phyloP scores from a whole-genome alignment of 2,329 filamentous ascomycete species.

The Neonectria sp. region DNA sequence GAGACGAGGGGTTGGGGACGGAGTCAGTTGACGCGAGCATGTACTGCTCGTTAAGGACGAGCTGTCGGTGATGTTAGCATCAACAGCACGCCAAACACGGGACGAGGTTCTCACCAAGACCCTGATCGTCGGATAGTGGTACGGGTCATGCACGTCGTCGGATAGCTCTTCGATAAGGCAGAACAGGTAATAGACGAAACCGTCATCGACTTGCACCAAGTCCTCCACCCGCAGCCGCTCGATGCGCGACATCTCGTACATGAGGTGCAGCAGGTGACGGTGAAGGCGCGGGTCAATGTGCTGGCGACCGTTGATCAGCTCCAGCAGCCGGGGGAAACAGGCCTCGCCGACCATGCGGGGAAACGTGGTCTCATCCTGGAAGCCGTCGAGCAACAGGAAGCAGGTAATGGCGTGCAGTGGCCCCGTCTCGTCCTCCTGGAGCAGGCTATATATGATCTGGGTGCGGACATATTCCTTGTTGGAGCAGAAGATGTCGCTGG shows the following conservation, averaged over 20 bases:
- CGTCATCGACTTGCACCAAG: constrained; percentile 82
- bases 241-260: constrained; percentile 97
- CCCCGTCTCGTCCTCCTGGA: constrained; percentile 88
- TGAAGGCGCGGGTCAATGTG: constrained; percentile 81
- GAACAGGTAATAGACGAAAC: constrained; percentile 87
- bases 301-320: constrained; percentile 79
- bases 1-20: constrained; percentile 55
- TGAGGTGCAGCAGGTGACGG: constrained; percentile 84
- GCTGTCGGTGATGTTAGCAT: constrained; percentile 62
- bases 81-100: background rate
- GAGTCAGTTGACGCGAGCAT: constrained; percentile 82
- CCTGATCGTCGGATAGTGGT: constrained; percentile 95
- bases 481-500: constrained; percentile 79
- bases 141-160: constrained; percentile 90
- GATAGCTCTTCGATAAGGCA: constrained; percentile 90
- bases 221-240: constrained; percentile 85
- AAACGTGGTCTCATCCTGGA: constrained; percentile 82
- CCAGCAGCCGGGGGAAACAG: constrained; percentile 86
- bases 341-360: constrained; percentile 90
- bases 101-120: constrained; percentile 78
- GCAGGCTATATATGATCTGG: constrained; percentile 91
- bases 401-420: constrained; percentile 87
- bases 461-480: constrained; percentile 91
- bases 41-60: constrained; percentile 98
- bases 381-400: constrained; percentile 90